Evolutionary conservation across 495 filamentous ascomycete genomes (phyloP), one percentile per base, ranked within the genome.

Genomic region (Hypoxylon subgilvum): DNA sequence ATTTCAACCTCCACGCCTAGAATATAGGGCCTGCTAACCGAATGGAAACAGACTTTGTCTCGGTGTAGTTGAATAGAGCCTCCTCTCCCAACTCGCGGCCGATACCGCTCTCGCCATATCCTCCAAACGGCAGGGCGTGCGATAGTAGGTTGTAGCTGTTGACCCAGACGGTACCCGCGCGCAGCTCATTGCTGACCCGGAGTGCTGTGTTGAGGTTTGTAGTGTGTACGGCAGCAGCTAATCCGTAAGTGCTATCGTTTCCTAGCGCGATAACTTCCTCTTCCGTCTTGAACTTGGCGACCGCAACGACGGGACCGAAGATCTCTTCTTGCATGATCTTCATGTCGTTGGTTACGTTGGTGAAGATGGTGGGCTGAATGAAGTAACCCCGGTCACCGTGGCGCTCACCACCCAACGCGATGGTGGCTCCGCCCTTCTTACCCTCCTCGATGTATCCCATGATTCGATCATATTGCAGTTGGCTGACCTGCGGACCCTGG

Each of bases 321-420:
- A 97, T 97, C 79, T 97, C 93, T 79, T 97, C 93, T 79, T 93
- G 86, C 83, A 93, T 89, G 74, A 97, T 96, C 88, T 96, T 96
- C 93, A 97, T 97, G 73, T 96, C 83, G 54, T 82, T 74, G 36
- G 79, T 86, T 51, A 97, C 93, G 72, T 93, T 85, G 72, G 86
- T 88, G 86, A 97, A 97, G 74, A 97, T 91, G 65, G 93, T 97
- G 21, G 93, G 93, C 83, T 96, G 82, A 76, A 97, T 97, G 82
- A 96, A 97, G 86, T 91, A 97, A 63, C 93, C 93, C 76, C 92
- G 86, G 52, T 85, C 80, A 63, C 94, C 94, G 72, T 90, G 88
- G 66, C 95, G 92, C 68, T 86, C 86, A 71, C 94, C 94, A 73
- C 94, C 94, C 28, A 80, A 78, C 63, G 88, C 91, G 59, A 97